Base-by-base conservation (phyloP, 139 green algal genomes). In the Chlorella sp. region DNA sequence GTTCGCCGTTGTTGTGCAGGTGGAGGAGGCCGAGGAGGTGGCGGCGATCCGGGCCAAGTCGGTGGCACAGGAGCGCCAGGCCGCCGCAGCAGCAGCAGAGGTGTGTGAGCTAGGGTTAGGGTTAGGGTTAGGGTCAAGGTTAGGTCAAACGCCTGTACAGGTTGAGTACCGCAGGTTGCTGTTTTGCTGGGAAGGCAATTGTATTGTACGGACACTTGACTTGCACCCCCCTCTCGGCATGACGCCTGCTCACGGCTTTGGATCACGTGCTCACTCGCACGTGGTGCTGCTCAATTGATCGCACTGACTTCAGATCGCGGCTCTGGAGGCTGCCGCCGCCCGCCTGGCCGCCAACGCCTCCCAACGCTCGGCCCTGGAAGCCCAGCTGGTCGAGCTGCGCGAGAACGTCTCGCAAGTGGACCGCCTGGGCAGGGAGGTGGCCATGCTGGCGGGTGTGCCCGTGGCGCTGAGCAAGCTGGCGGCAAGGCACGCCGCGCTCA, bases 11-110 rank as follows among this genome's bases (percentile, higher is more conserved):
- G n/a, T n/a, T n/a, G n/a, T n/a, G n/a, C n/a, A n/a, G 49, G 49
- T 79, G 62, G 68, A 82, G 31, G 35, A 75, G 63, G 69, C 36
- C 24, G 33, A 76, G 35, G 74, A 69, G 80, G 70, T 14, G 64
- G 24, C 10, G 23, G 68, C 10, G 29, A 27, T 35, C 14, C 17
- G 6, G 34, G 66, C 27, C 3, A 5, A 5, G 29, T 49, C 23
- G 17, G 30, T 5, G 26, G 62, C 6, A 30, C 17, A 30, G 55
- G 20, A 68, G 30, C n/a, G 26, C 23, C 26, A 27, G 17, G 62
- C n/a, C n/a, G 4, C 27, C 17, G 6, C 23, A 68, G 30, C n/a
- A 24, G 55, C 4, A n/a, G n/a, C n/a, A n/a, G n/a, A n/a, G n/a
- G n/a, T n/a, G n/a, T n/a, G n/a, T n/a, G n/a, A n/a, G n/a, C n/a